Evolutionary conservation across 2,329 filamentous ascomycete species (phyloP), one percentile per base, ranked within the genome.

Genomic region (Parascedosporium putredinis): DNA sequence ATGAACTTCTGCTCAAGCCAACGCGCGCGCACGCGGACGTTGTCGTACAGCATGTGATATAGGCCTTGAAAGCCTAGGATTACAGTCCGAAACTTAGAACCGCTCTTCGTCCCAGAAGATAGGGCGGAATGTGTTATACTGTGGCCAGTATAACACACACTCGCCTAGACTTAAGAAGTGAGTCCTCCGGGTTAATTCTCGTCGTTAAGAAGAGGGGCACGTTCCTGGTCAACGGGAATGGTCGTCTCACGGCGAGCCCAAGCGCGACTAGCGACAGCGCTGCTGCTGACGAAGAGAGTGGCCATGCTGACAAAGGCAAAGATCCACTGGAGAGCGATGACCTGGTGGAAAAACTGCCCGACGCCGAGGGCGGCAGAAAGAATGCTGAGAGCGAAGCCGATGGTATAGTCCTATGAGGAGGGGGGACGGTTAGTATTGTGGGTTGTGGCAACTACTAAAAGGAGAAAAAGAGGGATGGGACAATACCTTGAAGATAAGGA

Each of bases 311-410:
- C 73, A 60, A 94, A 93, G 29, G 88, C 86, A 63, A 95, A 95
- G 66, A 94, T 91, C 88, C 88, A 95, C 69, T 95, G 89, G 55
- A 95, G 73, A 5, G 87, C 86, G 56, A 94, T 73, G 52, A 83
- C 66, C 62, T 88, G 81, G 59, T 76, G 74, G 47, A 81, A 70
- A 68, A 94, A 82, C 64, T 95, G 89, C 12, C 80, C 77, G 14
- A 93, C 79, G 10, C 86, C 88, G 38, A 94, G 79, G 16, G 88
- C 79, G 4, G 88, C 81, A 1, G 80, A 70, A 44, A 94, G 70
- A 42, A 89, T 74, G 57, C 81, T 85, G 58, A 95, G 74, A 49
- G 79, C 81, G 63, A 93, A 88, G 2, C 89, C 88, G 62, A 94
- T 84, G 22, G 85, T 84, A 64, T 83, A 83, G 58, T 84, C 80